Evolutionary conservation across 2,329 filamentous ascomycete species (phyloP), one percentile per base, ranked within the genome.

Genomic region (Tricladium varicosporioides): DNA sequence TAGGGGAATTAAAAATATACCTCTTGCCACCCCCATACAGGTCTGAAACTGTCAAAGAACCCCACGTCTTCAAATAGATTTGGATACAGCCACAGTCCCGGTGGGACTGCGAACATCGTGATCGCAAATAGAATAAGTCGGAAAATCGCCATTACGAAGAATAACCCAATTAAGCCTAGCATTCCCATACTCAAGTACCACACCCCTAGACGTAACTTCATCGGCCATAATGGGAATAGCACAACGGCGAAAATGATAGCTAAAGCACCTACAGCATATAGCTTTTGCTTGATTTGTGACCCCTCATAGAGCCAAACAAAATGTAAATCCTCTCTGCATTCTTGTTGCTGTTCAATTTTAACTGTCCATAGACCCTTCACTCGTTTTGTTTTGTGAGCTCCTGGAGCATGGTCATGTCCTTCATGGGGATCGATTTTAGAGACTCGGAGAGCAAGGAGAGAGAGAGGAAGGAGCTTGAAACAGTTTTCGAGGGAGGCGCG

Each of bases 1-100:
- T 13, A 9, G 19, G 3, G 13, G 14, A 31, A 45, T 14, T 4
- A 16, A 16, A 42, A 46, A 74, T 83, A 74, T 71, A 95, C 91
- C 84, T 96, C 92, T 73, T 99, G 94, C 94, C 94, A 99, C 59
- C 91, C 94, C 93, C 94, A 99, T 5, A 96, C 76, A 16, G 94
- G 94, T 70, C 88, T 88, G 82, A 99, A 99, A 69, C 90, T 95
- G 72, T 99, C 94, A 74, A 99, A 88, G 77, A 99, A 97, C 7
- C 93, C 96, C 27, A 99, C 94, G 71, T 99, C 94, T 73, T 99
- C 94, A 78, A 97, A 99, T 16, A 99, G 78, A 71, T 99, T 99
- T 49, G 94, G 94, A 76, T 93, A 99, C 46, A 99, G 81, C 94
- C 94, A 99, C n/a, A 99, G 80, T 67, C 94, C 94, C 2, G 94